A percentile compares a stretch with the other conserved stretches of the same genome.
phyloP scores from a whole-genome alignment of 257 asterid genomes.

The Rhazya stricta region DNA sequence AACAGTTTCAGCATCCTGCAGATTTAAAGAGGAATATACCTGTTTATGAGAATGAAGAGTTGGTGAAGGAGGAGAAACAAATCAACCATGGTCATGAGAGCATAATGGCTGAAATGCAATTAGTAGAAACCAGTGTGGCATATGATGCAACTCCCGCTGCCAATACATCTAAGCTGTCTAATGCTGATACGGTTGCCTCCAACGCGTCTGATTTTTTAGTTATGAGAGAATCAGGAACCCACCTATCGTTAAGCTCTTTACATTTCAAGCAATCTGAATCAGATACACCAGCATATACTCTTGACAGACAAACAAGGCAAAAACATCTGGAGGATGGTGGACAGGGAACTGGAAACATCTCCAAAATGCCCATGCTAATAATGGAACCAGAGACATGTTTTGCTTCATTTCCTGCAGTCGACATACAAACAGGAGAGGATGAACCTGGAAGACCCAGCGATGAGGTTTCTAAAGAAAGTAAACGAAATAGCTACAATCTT shows the following conservation, averaged over 20 bases:
- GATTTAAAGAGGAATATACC: slow-evolving; percentile 28
- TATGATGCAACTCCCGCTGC: slow-evolving; percentile 29
- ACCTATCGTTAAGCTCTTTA: slow-evolving; percentile 25
- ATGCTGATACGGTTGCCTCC: slow-evolving; percentile 32
- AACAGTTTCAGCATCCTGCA: slow-evolving; percentile 23
- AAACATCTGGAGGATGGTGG: slow-evolving; percentile 33
- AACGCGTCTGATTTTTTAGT: slow-evolving; percentile 24
- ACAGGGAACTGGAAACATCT: slow-evolving; percentile 28
- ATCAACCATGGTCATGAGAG: slow-evolving; percentile 17
- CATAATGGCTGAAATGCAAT: slow-evolving; percentile 25
- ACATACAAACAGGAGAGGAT: slow-evolving; percentile 28
- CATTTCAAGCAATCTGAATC: slow-evolving; percentile 24
- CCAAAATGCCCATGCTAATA: slow-evolving; percentile 28
- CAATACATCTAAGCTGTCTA: slow-evolving; percentile 26
- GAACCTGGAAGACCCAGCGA: slow-evolving; percentile 25
- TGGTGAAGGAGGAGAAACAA: slow-evolving; percentile 30
- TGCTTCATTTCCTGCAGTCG: slow-evolving; percentile 30
- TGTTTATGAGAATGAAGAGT: slow-evolving; percentile 19
- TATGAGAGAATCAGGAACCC: slow-evolving; percentile 31
- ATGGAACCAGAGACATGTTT: slow-evolving; percentile 26
- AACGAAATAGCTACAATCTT: slow-evolving; percentile 26
- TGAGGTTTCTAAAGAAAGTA: slow-evolving; percentile 32
- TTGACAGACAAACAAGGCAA: slow-evolving; percentile 29
- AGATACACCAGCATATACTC: slow-evolving; percentile 21
- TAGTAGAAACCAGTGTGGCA: slow-evolving; percentile 23